Evolutionary conservation across 495 filamentous ascomycete species (phyloP), one percentile per base, ranked within the genome.

Genomic region (Hyaloscypha bicolor): DNA sequence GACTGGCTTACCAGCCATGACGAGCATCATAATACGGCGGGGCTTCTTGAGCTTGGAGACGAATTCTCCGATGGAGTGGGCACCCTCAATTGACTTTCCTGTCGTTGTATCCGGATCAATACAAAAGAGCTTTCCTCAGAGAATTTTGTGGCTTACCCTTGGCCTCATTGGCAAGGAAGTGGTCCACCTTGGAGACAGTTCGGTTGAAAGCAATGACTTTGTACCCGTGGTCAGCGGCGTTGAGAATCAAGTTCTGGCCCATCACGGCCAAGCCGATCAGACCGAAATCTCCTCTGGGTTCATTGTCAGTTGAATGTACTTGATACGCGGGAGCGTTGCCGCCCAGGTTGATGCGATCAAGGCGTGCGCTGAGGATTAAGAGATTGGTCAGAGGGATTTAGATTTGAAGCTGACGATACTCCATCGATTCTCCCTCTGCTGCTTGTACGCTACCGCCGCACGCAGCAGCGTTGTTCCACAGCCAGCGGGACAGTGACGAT

Each of bases 201-300:
- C 95, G 93, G 88, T 99, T 99, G 89, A 89, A 98, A 62, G 94
- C 96, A 79, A 93, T 90, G 76, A 99, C 90, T 71, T 90, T 97
- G 87, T 93, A 97, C 72, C 92, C 91, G 76, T 97, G 89, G 82
- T 97, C 94, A 74, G 94, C 96, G 83, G 90, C 93, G 82, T 99
- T 99, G 75, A 99, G 83, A 85, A 99, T 98, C 85, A 99, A 83
- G 87, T 99, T 99, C 88, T 97, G 83, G 69, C 83, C 83, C 95
- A 99, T 98, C 76, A 99, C 94, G 81, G 96, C 95, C 86, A 99
- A 87, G 90, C 95, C 95, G 81, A 99, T 98, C 78, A 99, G 93
- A 87, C 95, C 95, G 83, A 99, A 93, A 90, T 99, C 90, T 85
- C 85, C 87, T 77, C 85, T 87, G 62, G 73, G 61, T 16, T 2